phyloP scores from a whole-genome alignment of 2,329 filamentous ascomycete species.

The Fusarium drepaniforme region DNA sequence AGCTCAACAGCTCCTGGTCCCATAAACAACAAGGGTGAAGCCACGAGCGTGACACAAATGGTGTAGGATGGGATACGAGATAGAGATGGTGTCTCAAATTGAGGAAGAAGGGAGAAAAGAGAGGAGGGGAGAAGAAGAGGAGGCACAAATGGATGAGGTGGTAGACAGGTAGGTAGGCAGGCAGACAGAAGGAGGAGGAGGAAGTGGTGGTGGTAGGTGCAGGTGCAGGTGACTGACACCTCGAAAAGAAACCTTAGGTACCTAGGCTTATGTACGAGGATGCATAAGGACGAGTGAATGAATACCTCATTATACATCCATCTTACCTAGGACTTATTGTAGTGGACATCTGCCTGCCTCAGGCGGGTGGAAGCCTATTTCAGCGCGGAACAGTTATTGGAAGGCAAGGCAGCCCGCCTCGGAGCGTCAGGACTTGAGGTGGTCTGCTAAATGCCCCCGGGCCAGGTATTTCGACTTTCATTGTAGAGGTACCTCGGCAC shows the following conservation, averaged over 20 bases:
- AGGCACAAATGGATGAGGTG: background rate
- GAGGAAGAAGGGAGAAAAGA: background rate
- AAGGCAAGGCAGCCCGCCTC: background rate
- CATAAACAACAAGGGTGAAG: background rate
- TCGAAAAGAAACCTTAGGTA: background rate
- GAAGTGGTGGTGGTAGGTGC: background rate
- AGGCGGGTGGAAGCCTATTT: background rate
- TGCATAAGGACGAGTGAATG: background rate
- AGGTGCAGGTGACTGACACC: conserved; percentile 12
- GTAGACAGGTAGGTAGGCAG: background rate
- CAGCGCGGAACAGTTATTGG: background rate
- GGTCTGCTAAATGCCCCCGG: background rate
- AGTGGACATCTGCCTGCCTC: background rate
- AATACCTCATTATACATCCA: background rate
- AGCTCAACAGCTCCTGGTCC: background rate
- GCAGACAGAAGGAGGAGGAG: background rate
- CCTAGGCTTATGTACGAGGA: conserved; percentile 6
- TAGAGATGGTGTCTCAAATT: background rate
- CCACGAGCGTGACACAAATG: background rate
- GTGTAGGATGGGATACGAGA: background rate
- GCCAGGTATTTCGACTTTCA: background rate
- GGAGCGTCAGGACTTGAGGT: background rate
- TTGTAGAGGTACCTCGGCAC: background rate
- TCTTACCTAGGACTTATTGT: background rate
- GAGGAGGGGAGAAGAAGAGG: background rate